Percentiles rank a stretch among this genome's conserved stretches.
phyloP scores from a whole-genome alignment of 768 basidiomycete genomes.

The Polyporus arcularius region DNA sequence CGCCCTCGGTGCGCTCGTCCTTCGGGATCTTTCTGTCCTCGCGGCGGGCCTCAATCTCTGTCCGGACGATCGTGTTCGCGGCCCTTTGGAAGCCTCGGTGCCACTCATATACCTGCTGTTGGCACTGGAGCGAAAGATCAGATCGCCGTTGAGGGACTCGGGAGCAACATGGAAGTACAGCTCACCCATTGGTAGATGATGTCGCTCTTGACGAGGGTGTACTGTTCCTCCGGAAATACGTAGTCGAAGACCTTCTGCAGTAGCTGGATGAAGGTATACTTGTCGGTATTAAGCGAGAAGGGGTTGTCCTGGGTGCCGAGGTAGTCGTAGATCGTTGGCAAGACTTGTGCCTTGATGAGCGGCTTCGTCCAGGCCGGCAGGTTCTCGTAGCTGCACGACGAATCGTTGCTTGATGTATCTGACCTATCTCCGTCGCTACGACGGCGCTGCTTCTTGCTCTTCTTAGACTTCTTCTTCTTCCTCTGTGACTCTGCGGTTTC shows the following conservation, averaged over 20 bases:
- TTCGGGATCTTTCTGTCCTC: too few species aligned
- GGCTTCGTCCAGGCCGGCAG: conserved; percentile 1
- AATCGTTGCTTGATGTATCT: background rate
- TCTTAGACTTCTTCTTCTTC: too few species aligned
- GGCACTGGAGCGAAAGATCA: background rate
- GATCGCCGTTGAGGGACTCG: too few species aligned
- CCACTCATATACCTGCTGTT: conserved; percentile 4
- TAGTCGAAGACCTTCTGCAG: background rate
- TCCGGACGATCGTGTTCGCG: background rate
- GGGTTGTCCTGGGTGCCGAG: background rate
- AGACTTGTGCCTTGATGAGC: background rate
- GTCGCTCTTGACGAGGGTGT: background rate
- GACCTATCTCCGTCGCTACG: too few species aligned
- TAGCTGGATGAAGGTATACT: background rate
- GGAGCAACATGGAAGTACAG: too few species aligned
- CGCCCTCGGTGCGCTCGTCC: background rate
- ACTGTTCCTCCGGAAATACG: background rate
- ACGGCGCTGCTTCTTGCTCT: too few species aligned
- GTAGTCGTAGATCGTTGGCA: background rate
- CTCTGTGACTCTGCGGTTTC: too few species aligned
- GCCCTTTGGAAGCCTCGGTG: background rate
- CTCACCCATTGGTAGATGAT: too few species aligned
- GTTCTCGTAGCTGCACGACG: background rate
- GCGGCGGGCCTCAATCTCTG: too few species aligned
- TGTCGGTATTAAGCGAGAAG: background rate